These are phyloP conservation scores for Fusarium pininemorale DNA, from an alignment of 2,329 filamentous ascomycete species.

Conservation along the genomic window DNA sequence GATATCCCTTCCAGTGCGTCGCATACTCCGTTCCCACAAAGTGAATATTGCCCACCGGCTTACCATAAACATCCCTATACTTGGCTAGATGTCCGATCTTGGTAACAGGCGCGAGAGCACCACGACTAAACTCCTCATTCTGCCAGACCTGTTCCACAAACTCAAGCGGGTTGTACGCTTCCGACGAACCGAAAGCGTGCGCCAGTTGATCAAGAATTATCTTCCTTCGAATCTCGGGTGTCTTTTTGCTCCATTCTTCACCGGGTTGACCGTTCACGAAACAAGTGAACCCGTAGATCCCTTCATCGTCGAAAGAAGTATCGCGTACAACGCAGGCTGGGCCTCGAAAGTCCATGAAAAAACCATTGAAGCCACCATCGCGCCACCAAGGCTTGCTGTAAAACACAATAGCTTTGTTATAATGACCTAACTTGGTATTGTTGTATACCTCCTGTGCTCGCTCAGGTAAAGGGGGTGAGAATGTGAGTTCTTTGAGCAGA, in stretches of 20 bases:
- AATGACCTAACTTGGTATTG: slow-evolving; percentile 52
- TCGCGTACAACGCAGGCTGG: slow-evolving; percentile 54
- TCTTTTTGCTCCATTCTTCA: slow-evolving; percentile 46
- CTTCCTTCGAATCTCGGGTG: slow-evolving; percentile 40
- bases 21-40: slow-evolving; percentile 61
- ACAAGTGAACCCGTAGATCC: slow-evolving; percentile 50
- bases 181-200: slow-evolving; percentile 39
- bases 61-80: slow-evolving; percentile 43
- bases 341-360: slow-evolving; percentile 52
- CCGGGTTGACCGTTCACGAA: slow-evolving; percentile 53
- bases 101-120: slow-evolving; percentile 47
- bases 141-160: slow-evolving; percentile 48
- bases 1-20: slow-evolving; percentile 61
- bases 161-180: slow-evolving; percentile 40
- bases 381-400: slow-evolving; percentile 49
- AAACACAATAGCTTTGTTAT: slow-evolving; percentile 53
- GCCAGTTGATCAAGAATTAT: slow-evolving; percentile 49
- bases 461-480: slow-evolving; percentile 55
- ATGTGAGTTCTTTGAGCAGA: slow-evolving; percentile 55
- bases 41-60: slow-evolving; percentile 53
- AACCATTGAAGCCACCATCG: slow-evolving; percentile 48
- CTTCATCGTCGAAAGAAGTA: slow-evolving; percentile 47
- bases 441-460: slow-evolving; percentile 48
- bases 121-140: slow-evolving; percentile 47
- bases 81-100: slow-evolving; percentile 44